Base-by-base conservation (phyloP, 1,284 basidiomycete genomes). In the Ustanciosporium gigantosporum region DNA sequence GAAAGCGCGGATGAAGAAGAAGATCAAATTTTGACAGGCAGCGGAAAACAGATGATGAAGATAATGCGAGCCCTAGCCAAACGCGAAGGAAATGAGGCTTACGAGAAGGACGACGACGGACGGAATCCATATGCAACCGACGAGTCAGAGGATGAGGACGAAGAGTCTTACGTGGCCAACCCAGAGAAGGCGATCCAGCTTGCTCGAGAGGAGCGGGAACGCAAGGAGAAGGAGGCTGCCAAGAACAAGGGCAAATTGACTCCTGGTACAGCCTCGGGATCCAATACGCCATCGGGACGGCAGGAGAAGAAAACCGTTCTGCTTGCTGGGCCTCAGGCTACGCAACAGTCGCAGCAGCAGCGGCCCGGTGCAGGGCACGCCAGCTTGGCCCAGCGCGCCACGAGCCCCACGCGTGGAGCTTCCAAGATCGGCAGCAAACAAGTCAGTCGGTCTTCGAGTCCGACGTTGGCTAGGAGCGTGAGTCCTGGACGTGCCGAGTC, bases 1-100 rank as follows among this genome's bases (percentile, higher is more conserved):
- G 61, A 45, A 36, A 55, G 51, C 16, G 61, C 51, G 9, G 52
- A 41, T 9, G 67, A 68, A 44, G 64, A 62, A n/a, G 47, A 66
- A 31, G 65, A 74, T 37, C 68, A 74, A 31, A 41, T 58, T 38
- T 40, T 77, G 39, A 76, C 71, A 15, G 70, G 74, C 34, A 69
- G 62, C n/a, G 74, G 70, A 17, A 68, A 64, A 35, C 74, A 77
- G 53, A 73, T 77, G 73, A 73, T 73, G 60, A 74, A 75, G 61
- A 76, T 77, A 42, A 76, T 77, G 74, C 56, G 65, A 5, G 74
- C 74, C 6, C 64, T 76, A 2, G 72, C 59, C 21, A 62, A 66
- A 37, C 64, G 68, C 14, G 71, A 73, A 19, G 75, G 75, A 31
- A 67, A 70, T 29, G 74, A 76, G 31, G 60, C 52, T 16, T 77